A percentile compares a stretch with the other conserved stretches of the same genome.
Evolutionary conservation across 2,329 filamentous ascomycete genomes (phyloP).

Genomic region (Coniochaeta prunicola): DNA sequence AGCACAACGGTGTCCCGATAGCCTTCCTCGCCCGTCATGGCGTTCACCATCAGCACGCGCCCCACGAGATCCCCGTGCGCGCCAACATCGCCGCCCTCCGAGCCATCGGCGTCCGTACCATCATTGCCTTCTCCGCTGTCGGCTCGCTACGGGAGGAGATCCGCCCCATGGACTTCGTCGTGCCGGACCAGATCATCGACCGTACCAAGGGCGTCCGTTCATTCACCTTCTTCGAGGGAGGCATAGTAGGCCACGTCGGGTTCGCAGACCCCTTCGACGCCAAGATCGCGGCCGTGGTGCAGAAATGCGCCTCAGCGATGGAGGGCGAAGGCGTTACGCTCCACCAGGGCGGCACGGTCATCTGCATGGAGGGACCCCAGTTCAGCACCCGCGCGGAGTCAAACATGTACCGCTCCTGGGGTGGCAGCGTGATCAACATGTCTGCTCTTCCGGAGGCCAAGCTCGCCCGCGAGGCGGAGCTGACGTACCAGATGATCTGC

Average conservation of each 20-base stretch:
- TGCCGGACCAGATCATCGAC: conserved; percentile 95
- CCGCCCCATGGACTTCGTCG: conserved; percentile 90
- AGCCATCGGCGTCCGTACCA: conserved; percentile 76
- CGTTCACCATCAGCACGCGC: conserved; percentile 77
- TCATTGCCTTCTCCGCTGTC: conserved; percentile 93
- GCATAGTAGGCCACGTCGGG: conserved; percentile 87
- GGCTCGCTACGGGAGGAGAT: conserved; percentile 89
- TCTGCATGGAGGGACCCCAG: conserved; percentile 99
- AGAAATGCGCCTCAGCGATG: conserved; percentile 65
- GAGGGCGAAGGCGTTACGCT: conserved; percentile 78
- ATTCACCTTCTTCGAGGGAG: conserved; percentile 92
- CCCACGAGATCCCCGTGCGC: conserved; percentile 88
- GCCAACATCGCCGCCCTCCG: conserved; percentile 98
- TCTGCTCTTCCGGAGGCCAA: conserved; percentile 91
- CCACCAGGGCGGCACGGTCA: conserved; percentile 75
- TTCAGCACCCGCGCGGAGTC: conserved; percentile 96
- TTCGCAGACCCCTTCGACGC: conserved; percentile 95
- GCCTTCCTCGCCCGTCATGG: conserved; percentile 95
- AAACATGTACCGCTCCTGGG: conserved; percentile 90
- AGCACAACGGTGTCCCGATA: conserved; percentile 74
- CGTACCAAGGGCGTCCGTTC: conserved; percentile 91
- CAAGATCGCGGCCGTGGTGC: conserved; percentile 67
- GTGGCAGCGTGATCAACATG: conserved; percentile 97
- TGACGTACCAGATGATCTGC: conserved; percentile 96
- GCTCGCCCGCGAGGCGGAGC: conserved; percentile 90